phyloP scores from a whole-genome alignment of 2,329 filamentous ascomycete genomes.

The Aspergillus sp. region DNA sequence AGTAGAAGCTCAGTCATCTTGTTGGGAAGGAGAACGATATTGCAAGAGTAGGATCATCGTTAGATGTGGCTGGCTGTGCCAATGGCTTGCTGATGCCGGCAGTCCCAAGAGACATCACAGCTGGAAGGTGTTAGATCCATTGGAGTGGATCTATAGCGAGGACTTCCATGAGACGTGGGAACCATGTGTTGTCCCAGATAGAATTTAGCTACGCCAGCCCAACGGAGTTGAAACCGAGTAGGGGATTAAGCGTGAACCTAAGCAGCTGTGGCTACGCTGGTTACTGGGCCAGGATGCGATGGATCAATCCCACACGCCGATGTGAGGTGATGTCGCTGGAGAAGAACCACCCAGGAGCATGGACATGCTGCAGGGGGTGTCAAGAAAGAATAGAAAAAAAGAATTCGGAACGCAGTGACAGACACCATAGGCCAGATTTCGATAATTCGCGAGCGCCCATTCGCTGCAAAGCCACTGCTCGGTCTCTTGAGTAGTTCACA shows the following conservation, averaged over 20 bases:
- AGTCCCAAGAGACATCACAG: conserved; percentile 23
- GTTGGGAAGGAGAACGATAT: conserved; percentile 10
- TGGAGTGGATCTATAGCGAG: conserved; percentile 31
- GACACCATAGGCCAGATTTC: not conserved
- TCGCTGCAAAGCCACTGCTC: not conserved
- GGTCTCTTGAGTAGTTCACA: conserved; percentile 4
- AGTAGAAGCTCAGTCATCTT: conserved; percentile 5
- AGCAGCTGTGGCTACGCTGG: conserved; percentile 17
- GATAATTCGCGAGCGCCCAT: not conserved
- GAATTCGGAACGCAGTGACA: not conserved
- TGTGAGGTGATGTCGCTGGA: conserved; percentile 8
- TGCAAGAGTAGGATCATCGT: conserved; percentile 28
- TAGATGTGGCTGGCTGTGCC: conserved; percentile 29
- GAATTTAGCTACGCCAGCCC: conserved; percentile 5
- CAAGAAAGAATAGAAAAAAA: conserved; percentile 3
- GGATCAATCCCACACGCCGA: not conserved
- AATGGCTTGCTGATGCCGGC: conserved; percentile 25
- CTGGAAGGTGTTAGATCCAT: conserved; percentile 21
- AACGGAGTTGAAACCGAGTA: conserved; percentile 2
- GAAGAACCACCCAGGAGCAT: conserved; percentile 2
- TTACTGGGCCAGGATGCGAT: not conserved
- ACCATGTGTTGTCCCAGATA: conserved; percentile 15
- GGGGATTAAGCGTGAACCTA: conserved; percentile 15
- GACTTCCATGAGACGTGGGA: conserved; percentile 13
- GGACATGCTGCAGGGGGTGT: conserved; percentile 6